A percentile compares a stretch with the other conserved stretches of the same genome.
These are phyloP conservation scores for Bryum argenteum DNA, from an alignment of 225 moss, liverwort and hornwort genomes.

Conservation along the genomic window DNA sequence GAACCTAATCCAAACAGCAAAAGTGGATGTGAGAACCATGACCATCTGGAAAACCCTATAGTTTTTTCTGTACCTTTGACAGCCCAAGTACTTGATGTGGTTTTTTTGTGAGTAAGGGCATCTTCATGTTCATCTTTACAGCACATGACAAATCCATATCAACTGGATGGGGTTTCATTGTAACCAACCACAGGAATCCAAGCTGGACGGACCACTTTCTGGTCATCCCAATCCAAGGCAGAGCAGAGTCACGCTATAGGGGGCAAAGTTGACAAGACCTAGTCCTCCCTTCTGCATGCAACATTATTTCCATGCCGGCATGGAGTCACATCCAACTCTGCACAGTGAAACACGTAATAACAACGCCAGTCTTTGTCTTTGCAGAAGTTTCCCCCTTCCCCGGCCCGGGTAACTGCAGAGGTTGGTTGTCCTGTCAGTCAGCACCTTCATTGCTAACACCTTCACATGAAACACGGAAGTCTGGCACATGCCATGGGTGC, in stretches of 20 bases:
- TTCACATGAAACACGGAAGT: no score
- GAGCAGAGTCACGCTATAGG: not conserved
- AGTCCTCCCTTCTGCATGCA: not conserved
- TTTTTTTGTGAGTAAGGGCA: not conserved
- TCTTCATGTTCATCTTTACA: constrained; percentile 25
- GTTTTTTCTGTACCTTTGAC: no score
- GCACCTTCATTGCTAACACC: no score
- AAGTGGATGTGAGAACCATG: no score
- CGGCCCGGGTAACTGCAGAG: no score
- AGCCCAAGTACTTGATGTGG: not conserved
- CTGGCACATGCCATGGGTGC: no score
- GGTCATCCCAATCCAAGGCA: not conserved
- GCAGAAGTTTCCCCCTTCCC: not conserved
- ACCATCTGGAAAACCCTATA: not conserved
- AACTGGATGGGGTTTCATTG: not conserved
- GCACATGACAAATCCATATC: constrained; percentile 27
- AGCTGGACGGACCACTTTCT: constrained; percentile 2
- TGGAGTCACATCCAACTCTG: constrained; percentile 14
- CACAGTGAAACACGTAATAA: not conserved
- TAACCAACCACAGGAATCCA: not conserved
- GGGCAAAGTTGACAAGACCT: not conserved
- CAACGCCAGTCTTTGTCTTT: not conserved
- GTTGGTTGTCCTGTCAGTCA: no score
- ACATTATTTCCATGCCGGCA: not conserved
- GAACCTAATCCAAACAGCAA: no score